These are phyloP conservation scores for Saccharum spontaneum DNA, from an alignment of 176 grass and related monocot species.

Conservation along the genomic window DNA sequence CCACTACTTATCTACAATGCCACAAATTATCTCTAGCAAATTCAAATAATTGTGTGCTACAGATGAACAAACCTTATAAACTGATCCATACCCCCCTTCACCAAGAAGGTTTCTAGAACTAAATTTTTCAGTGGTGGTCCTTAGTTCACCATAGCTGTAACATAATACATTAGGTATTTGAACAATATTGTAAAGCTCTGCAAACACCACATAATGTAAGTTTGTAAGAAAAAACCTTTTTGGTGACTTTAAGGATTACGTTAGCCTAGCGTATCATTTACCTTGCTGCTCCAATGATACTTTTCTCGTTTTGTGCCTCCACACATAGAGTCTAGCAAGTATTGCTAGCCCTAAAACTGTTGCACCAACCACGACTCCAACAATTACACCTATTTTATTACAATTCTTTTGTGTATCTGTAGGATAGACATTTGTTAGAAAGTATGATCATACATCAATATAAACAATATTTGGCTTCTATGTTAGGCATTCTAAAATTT, in stretches of 20 bases:
- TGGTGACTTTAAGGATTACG: neutral
- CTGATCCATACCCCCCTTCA: slow-evolving; percentile 73
- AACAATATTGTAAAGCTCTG: slow-evolving; percentile 48
- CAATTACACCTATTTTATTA: slow-evolving; percentile 46
- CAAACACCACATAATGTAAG: neutral
- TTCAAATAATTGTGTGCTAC: neutral
- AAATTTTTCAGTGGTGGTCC: slow-evolving; percentile 56
- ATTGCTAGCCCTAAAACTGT: slow-evolving; percentile 37
- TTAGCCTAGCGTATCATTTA: neutral
- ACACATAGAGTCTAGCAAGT: slow-evolving; percentile 38
- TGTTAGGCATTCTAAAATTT: neutral
- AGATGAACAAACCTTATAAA: slow-evolving; percentile 54
- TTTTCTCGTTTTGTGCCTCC: slow-evolving; percentile 52
- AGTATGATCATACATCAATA: neutral
- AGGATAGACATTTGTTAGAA: neutral
- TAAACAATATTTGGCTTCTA: neutral
- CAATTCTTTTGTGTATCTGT: neutral
- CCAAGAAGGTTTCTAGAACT: slow-evolving; percentile 65
- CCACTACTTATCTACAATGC: neutral
- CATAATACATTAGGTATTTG: slow-evolving; percentile 56
- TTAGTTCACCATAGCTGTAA: slow-evolving; percentile 49
- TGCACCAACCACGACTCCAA: slow-evolving; percentile 44
- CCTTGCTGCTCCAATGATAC: slow-evolving; percentile 43
- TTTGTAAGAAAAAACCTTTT: neutral
- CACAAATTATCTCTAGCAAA: too few relatives aligned